Evolutionary conservation across 768 basidiomycete genomes (phyloP).

Genomic region (Candolleomyces efflorescens): DNA sequence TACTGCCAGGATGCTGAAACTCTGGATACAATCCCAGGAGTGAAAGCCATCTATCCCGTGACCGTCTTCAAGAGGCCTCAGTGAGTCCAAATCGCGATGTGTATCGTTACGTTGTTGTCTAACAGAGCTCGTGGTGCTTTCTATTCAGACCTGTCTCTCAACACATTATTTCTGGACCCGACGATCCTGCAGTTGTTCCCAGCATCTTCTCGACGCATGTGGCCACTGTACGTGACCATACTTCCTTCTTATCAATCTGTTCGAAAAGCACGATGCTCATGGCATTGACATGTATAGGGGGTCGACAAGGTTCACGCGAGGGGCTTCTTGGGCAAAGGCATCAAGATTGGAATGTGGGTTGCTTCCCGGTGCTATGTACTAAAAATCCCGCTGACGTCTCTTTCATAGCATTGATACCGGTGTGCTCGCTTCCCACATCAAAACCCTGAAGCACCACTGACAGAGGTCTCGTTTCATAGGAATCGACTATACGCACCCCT

Average conservation of each 20-base stretch:
- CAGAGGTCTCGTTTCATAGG: slow-evolving; percentile 18
- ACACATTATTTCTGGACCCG: slow-evolving; percentile 35
- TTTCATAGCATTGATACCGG: slow-evolving; percentile 47
- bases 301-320: slow-evolving; percentile 62
- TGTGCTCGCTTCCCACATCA: slow-evolving; percentile 5
- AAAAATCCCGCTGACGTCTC: not conserved
- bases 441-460: not conserved
- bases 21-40: slow-evolving; percentile 42
- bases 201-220: slow-evolving; percentile 40
- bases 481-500: slow-evolving; percentile 53
- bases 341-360: slow-evolving; percentile 60
- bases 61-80: slow-evolving; percentile 35
- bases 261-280: not conserved
- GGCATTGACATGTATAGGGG: slow-evolving; percentile 32
- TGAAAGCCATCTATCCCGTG: slow-evolving; percentile 58
- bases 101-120: not conserved
- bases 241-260: not conserved
- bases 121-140: not conserved
- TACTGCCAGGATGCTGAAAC: slow-evolving; percentile 40
- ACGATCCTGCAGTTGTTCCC: slow-evolving; percentile 26
- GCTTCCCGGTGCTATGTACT: not conserved
- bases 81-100: slow-evolving; percentile 22
- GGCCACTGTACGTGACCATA: slow-evolving; percentile 35
- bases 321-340: slow-evolving; percentile 57
- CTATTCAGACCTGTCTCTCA: slow-evolving; percentile 37